Evolutionary conservation across 306 rosid genomes (phyloP), one percentile per base, ranked within the genome.

Genomic region (Luffa aegyptiaca): DNA sequence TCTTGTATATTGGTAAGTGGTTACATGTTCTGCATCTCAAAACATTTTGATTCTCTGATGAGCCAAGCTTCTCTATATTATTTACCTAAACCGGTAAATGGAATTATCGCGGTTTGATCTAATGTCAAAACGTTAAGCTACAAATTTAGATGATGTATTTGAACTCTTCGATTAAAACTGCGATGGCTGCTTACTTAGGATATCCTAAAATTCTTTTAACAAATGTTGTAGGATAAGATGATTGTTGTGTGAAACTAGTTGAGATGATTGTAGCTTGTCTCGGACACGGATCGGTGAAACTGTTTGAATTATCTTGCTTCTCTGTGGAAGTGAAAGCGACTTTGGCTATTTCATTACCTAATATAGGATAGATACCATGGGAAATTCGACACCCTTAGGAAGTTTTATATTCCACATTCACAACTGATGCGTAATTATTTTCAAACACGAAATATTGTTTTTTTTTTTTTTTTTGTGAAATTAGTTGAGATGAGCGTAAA

Each of bases 1-100:
- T 92, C 75, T 56, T 90, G 20, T 94, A 89, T 84, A 9, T 90
- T 81, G 98, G 98, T 94, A 81, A 94, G 98, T 56, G 49, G 21
- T 8, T 26, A 12, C 26, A 14, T 20, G 8, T 74, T 74, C 31
- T 26, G 45, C 45, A 31, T 73, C 8, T 46, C 42, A 31, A 72
- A 49, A 75, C 53, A 41, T 58, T 77, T 57, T n/a, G 70, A 56
- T 56, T 68, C 16, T 68, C 18, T 39, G 31, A 39, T 39, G 31
- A 66, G 35, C 65, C 65, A 21, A 26, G 31, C 31, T 26, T 26
- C 16, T 59, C 35, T 58, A 8, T 66, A 8, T 8, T 20, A 68
- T 68, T 68, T 68, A 17, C 13, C 21, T 33, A 62, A 7, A 65
- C 46, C 7, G 39, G 5, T 7, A 17, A 65, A 17, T 0, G 13